These are phyloP conservation scores for Candida golubevii DNA, from an alignment of 805 yeast genomes.

Conservation along the genomic window DNA sequence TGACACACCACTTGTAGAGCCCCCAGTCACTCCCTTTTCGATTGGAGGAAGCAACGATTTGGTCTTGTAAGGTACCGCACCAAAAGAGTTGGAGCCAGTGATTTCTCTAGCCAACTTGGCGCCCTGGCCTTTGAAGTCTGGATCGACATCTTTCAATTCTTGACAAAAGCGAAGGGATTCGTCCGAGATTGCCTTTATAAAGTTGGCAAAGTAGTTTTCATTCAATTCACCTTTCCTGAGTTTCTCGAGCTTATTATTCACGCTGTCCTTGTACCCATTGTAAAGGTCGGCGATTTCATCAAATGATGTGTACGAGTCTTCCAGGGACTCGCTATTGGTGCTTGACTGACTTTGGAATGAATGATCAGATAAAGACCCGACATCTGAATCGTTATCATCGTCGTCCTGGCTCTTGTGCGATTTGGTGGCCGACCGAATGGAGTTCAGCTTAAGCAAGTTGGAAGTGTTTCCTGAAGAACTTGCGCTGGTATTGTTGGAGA, in stretches of 20 bases:
- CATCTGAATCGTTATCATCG: conserved; percentile 8
- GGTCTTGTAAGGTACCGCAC: conserved; percentile 38
- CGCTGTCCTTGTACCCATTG: conserved; percentile 23
- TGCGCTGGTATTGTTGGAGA: conserved; percentile 11
- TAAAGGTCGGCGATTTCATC: conserved; percentile 36
- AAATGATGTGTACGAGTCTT: conserved; percentile 33
- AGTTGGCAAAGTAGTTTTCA: conserved; percentile 27
- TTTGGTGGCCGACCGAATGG: background rate
- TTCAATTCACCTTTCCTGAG: conserved; percentile 16
- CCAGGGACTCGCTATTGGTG: conserved; percentile 22
- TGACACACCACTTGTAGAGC: conserved; percentile 20
- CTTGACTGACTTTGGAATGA: conserved; percentile 18
- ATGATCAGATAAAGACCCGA: conserved; percentile 12
- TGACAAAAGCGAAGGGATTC: conserved; percentile 31
- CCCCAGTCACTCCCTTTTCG: conserved; percentile 14
- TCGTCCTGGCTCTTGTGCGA: background rate
- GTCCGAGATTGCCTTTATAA: conserved; percentile 30
- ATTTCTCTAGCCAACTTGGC: conserved; percentile 39
- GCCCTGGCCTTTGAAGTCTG: conserved; percentile 38
- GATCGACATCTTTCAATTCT: conserved; percentile 33
- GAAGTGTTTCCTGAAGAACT: background rate
- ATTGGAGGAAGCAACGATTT: conserved; percentile 37
- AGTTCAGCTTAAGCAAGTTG: background rate
- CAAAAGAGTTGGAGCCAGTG: conserved; percentile 40
- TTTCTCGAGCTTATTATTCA: conserved; percentile 17